A percentile compares a stretch with the other conserved stretches of the same genome.
Evolutionary conservation across 1,284 basidiomycete genomes (phyloP).

Genomic region (Heterobasidion irregulare): DNA sequence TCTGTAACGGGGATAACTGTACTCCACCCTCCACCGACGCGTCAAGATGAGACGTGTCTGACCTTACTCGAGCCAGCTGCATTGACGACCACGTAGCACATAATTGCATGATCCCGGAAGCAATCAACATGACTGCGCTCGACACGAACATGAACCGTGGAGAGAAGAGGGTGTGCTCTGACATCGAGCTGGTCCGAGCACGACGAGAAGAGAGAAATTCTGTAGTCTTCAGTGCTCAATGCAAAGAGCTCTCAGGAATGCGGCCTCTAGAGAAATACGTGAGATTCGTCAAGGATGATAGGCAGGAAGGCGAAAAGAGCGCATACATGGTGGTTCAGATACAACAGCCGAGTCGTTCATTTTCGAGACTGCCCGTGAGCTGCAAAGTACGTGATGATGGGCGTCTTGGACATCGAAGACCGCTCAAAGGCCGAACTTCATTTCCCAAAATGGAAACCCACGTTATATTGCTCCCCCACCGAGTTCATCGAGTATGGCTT

Average conservation of each 20-base stretch:
- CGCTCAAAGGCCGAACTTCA: no score
- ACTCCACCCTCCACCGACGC: neutral
- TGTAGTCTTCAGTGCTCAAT: no score
- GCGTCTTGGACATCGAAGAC: no score
- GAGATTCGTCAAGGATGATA: no score
- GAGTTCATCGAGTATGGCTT: no score
- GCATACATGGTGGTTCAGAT: neutral
- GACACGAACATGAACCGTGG: conserved; percentile 8
- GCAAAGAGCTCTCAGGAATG: no score
- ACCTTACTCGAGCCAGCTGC: conserved; percentile 5
- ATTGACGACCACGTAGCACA: conserved; percentile 10
- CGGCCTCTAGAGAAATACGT: no score
- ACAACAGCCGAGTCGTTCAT: neutral
- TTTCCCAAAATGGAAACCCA: neutral
- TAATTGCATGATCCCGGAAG: conserved; percentile 13
- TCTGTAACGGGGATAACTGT: conserved; percentile 2
- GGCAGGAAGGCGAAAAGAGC: no score
- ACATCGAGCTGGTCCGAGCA: neutral
- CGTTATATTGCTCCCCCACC: neutral
- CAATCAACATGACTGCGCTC: conserved; percentile 10
- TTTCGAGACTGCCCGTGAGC: neutral
- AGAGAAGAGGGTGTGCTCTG: neutral
- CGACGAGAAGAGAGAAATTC: no score
- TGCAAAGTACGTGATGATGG: no score
- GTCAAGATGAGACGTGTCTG: neutral